These are phyloP conservation scores for Martensiomyces pterosporus DNA, from an alignment of 192 early-diverging fungal genomes.

Conservation along the genomic window DNA sequence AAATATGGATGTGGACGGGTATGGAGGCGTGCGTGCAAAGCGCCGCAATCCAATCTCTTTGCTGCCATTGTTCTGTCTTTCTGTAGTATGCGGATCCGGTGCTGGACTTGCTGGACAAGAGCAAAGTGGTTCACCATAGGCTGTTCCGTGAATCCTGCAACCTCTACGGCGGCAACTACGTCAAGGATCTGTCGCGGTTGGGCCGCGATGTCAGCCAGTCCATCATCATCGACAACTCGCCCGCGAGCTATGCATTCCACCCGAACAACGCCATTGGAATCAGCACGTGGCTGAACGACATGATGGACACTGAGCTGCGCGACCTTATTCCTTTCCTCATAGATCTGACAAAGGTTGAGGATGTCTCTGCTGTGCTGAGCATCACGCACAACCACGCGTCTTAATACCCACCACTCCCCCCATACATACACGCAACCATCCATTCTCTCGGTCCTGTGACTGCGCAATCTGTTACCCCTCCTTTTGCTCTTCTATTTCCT, in stretches of 20 bases:
- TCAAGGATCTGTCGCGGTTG: slow-evolving; percentile 90
- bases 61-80: not conserved
- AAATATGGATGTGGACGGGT: no score
- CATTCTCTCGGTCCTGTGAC: no score
- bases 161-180: slow-evolving; percentile 94
- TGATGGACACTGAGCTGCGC: slow-evolving; percentile 89
- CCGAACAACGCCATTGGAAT: slow-evolving; percentile 94
- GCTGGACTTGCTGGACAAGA: slow-evolving; percentile 85
- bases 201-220: slow-evolving; percentile 79
- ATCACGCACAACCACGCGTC: slow-evolving; percentile 45
- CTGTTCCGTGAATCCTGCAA: slow-evolving; percentile 95
- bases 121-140: slow-evolving; percentile 81
- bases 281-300: slow-evolving; percentile 95
- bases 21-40: no score
- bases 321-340: slow-evolving; percentile 94
- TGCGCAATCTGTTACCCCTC: no score
- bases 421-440: no score
- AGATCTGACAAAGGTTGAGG: slow-evolving; percentile 81
- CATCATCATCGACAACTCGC: slow-evolving; percentile 96
- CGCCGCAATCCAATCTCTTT: no score
- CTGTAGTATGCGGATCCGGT: slow-evolving; percentile 97
- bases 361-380: slow-evolving; percentile 77
- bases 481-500: no score
- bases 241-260: slow-evolving; percentile 95
- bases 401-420: no score